phyloP scores from a whole-genome alignment of 257 asterid genomes.

The Petunia secreta region DNA sequence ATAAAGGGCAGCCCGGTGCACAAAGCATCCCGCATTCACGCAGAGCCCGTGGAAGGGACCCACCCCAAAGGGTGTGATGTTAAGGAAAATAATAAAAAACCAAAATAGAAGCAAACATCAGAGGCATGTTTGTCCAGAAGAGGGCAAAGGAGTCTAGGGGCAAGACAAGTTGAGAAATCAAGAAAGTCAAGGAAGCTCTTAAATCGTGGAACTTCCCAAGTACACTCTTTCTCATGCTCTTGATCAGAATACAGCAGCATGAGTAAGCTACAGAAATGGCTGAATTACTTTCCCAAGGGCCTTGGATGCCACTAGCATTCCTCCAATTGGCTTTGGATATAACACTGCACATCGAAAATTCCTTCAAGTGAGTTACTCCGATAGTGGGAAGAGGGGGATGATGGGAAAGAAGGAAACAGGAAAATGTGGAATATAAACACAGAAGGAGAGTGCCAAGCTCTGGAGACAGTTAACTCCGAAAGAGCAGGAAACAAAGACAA shows the following conservation, averaged over 20 bases:
- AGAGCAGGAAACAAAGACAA: neutral
- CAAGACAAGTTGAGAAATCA: neutral
- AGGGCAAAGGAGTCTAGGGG: neutral
- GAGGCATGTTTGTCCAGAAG: slow-evolving; percentile 4
- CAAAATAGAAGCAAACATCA: neutral
- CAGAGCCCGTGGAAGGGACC: too few relatives aligned
- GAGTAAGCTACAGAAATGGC: slow-evolving; percentile 9
- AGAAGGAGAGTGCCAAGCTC: neutral
- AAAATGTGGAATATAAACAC: neutral
- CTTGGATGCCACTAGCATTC: neutral
- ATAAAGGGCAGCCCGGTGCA: too few relatives aligned
- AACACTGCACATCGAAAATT: slow-evolving; percentile 21
- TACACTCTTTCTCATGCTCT: neutral
- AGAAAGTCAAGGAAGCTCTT: neutral
- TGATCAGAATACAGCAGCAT: neutral
- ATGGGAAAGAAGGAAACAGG: neutral
- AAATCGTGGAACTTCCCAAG: neutral
- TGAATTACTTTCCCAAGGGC: neutral
- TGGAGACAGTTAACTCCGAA: neutral
- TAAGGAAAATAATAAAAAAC: too few relatives aligned
- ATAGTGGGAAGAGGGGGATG: neutral
- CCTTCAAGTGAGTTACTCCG: neutral
- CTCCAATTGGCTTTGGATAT: slow-evolving; percentile 17
- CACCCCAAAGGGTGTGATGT: too few relatives aligned
- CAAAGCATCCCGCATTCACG: too few relatives aligned